Conservation (phyloP, 345 rosid genomes). For the Salix caprea region DNA sequence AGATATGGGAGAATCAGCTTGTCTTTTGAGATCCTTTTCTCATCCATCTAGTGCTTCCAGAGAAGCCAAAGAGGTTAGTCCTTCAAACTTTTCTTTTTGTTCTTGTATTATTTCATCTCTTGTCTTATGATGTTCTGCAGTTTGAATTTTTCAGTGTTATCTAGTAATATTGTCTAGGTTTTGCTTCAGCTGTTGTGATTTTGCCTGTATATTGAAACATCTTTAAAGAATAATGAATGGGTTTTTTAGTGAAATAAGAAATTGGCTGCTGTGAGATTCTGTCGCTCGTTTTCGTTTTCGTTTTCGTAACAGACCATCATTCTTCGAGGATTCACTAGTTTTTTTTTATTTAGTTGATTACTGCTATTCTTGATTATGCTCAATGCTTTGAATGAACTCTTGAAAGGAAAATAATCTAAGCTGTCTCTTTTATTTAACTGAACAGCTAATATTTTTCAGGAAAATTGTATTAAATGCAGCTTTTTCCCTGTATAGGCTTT, state of each 20-base stretch:
- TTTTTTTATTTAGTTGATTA: neutral
- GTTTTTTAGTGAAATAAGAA: neutral
- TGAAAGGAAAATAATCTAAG: neutral
- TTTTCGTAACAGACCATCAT: neutral
- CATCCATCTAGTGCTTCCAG: slow-evolving; percentile 62
- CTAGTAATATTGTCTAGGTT: neutral
- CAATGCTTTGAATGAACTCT: neutral
- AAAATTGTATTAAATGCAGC: neutral
- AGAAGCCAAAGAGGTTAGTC: slow-evolving; percentile 52
- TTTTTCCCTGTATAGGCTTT: neutral
- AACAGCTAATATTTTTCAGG: neutral
- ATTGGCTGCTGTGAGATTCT: neutral
- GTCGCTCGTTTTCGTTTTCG: slow-evolving; percentile 5
- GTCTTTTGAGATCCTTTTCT: slow-evolving; percentile 75
- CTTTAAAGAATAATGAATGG: neutral
- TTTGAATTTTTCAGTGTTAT: neutral
- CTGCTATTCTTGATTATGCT: slow-evolving; percentile 2
- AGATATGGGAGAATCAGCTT: slow-evolving; percentile 75
- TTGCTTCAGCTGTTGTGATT: neutral
- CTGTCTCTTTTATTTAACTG: neutral
- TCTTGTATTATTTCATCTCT: neutral
- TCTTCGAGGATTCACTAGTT: neutral
- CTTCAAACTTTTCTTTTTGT: neutral
- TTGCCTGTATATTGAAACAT: neutral
- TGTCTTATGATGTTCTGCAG: neutral